Percentiles rank a stretch among this genome's conserved stretches.
These are phyloP conservation scores for Neurospora cerealis DNA, from an alignment of 495 filamentous ascomycete species.

Conservation along the genomic window DNA sequence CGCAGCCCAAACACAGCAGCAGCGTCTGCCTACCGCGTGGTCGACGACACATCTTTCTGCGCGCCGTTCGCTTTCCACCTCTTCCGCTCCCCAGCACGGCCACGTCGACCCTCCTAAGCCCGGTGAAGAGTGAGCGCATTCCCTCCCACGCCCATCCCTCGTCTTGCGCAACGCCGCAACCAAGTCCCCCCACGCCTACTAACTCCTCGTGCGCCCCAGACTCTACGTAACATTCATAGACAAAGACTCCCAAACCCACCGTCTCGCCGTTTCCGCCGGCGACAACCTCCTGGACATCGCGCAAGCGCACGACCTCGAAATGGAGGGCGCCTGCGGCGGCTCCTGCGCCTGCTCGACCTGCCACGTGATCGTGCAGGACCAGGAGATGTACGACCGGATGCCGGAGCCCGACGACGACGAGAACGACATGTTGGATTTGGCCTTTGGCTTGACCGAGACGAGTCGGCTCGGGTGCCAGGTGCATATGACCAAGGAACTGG, in stretches of 20 bases:
- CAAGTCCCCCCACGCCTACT: too few species aligned
- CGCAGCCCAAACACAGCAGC: neutral
- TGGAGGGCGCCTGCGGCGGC: conserved; percentile 96
- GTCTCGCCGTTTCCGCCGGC: conserved; percentile 69
- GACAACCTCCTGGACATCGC: conserved; percentile 93
- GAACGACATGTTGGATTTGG: conserved; percentile 97
- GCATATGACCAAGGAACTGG: conserved; percentile 76
- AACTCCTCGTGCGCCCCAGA: too few species aligned
- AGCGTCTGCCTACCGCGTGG: neutral
- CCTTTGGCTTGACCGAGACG: conserved; percentile 93
- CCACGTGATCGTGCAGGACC: conserved; percentile 83
- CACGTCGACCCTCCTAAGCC: conserved; percentile 77
- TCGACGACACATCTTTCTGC: neutral
- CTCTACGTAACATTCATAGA: conserved; percentile 88
- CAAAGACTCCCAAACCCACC: conserved; percentile 71
- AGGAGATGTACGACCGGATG: conserved; percentile 82
- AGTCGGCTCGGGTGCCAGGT: conserved; percentile 94
- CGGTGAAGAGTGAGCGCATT: conserved; percentile 61
- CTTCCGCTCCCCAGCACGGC: conserved; percentile 53
- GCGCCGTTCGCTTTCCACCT: conserved; percentile 49
- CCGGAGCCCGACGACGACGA: conserved; percentile 92
- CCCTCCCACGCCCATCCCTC: neutral
- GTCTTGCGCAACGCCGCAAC: too few species aligned
- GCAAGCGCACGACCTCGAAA: conserved; percentile 88
- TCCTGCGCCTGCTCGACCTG: conserved; percentile 96